These are phyloP conservation scores for Aspergillus versicolor DNA, from an alignment of 2,329 filamentous ascomycete species.

Conservation along the genomic window DNA sequence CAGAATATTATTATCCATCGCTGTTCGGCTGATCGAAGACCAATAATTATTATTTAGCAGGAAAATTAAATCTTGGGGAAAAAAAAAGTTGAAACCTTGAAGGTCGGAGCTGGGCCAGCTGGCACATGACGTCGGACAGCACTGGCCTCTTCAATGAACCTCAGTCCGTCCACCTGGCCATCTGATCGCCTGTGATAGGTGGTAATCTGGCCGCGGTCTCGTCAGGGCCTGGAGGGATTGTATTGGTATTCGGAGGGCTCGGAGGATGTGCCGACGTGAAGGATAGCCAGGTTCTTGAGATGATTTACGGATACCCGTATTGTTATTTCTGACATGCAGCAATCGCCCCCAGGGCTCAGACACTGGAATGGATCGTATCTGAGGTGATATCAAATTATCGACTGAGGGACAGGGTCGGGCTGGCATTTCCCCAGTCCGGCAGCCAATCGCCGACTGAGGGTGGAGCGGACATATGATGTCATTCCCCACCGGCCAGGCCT, in stretches of 20 bases:
- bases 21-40: background rate
- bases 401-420: background rate
- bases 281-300: background rate
- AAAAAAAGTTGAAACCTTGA: background rate
- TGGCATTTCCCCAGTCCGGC: background rate
- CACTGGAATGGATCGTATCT: background rate
- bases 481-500: background rate
- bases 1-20: background rate
- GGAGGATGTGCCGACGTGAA: background rate
- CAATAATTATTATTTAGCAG: background rate
- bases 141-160: background rate
- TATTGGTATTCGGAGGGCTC: background rate
- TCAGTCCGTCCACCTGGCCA: slow-evolving; percentile 2
- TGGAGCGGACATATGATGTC: background rate
- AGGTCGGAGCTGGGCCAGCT: background rate
- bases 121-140: slow-evolving; percentile 5
- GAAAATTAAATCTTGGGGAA: background rate
- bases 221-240: background rate
- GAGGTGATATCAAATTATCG: background rate
- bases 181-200: slow-evolving; percentile 1
- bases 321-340: background rate
- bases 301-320: too few relatives aligned
- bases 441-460: background rate
- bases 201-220: background rate
- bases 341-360: background rate